These are phyloP conservation scores for Ustilago lituana DNA, from an alignment of 1,284 basidiomycete species.

Conservation along the genomic window DNA sequence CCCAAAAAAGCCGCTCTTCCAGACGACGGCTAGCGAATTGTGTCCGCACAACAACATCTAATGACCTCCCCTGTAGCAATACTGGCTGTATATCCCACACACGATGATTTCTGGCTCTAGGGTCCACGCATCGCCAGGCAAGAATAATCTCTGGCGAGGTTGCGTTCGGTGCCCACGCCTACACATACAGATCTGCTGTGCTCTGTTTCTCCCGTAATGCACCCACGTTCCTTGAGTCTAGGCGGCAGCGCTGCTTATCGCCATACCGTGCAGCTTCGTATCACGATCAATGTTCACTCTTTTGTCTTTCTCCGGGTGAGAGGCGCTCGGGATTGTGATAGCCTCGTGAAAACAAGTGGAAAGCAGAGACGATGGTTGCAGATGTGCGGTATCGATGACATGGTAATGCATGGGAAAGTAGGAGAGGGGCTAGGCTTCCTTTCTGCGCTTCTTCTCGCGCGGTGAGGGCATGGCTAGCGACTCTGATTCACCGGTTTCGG, in stretches of 20 bases:
- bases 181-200: too few species aligned
- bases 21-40: too few species aligned
- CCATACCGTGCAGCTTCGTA: too few species aligned
- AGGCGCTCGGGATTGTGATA: too few species aligned
- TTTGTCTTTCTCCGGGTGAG: too few species aligned
- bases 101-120: neutral
- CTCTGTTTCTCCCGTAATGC: neutral
- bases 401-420: neutral
- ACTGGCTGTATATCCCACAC: too few species aligned
- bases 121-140: neutral
- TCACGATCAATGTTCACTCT: too few species aligned
- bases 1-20: too few species aligned
- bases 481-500: neutral
- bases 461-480: neutral
- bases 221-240: neutral
- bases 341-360: too few species aligned
- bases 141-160: neutral
- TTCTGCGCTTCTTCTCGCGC: conserved; percentile 41
- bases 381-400: too few species aligned
- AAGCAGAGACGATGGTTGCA: too few species aligned
- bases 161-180: conserved; percentile 1
- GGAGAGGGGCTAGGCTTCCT: conserved; percentile 16
- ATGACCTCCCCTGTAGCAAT: neutral
- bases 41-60: neutral
- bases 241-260: too few species aligned